Conservation (phyloP, 148 eudicot species). For the Fagopyrum esculentum region DNA sequence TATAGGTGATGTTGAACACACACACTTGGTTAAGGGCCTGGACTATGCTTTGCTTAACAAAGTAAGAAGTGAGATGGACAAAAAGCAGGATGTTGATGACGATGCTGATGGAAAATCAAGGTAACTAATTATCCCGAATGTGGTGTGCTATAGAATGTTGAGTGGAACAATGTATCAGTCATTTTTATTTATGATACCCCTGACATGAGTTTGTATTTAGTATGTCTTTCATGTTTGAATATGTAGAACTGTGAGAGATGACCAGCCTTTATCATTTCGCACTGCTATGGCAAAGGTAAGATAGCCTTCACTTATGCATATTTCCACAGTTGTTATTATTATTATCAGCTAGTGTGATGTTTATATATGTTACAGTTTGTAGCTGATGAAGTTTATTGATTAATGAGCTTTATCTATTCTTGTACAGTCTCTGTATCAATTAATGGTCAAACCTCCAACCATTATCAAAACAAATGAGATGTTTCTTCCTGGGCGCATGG, state of each 20-base stretch:
- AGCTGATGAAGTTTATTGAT: not conserved
- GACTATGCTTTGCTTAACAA: constrained; percentile 93
- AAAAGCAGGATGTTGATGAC: constrained; percentile 66
- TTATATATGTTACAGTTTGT: not conserved
- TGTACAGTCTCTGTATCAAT: constrained; percentile 78
- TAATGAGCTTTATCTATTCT: not conserved
- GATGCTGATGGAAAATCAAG: constrained; percentile 66
- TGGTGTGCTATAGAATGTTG: not conserved
- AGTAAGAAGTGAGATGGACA: constrained; percentile 95
- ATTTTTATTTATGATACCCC: not conserved
- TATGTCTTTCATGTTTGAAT: constrained; percentile 1
- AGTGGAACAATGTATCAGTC: not conserved
- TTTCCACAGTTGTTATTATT: not conserved
- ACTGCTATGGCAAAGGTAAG: constrained; percentile 81
- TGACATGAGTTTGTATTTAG: not conserved
- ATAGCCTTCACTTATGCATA: not conserved
- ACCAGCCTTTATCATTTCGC: constrained; percentile 73
- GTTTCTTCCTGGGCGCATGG: constrained; percentile 97
- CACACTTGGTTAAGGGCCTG: constrained; percentile 97
- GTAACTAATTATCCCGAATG: constrained; percentile 27
- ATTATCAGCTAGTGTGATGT: not conserved
- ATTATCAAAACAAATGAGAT: constrained; percentile 80
- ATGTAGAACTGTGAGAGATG: constrained; percentile 65
- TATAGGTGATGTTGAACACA: constrained; percentile 97
- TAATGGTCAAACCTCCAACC: constrained; percentile 87